Conservation (phyloP, 2,329 filamentous ascomycete species). For the Aschersonia sp. region DNA sequence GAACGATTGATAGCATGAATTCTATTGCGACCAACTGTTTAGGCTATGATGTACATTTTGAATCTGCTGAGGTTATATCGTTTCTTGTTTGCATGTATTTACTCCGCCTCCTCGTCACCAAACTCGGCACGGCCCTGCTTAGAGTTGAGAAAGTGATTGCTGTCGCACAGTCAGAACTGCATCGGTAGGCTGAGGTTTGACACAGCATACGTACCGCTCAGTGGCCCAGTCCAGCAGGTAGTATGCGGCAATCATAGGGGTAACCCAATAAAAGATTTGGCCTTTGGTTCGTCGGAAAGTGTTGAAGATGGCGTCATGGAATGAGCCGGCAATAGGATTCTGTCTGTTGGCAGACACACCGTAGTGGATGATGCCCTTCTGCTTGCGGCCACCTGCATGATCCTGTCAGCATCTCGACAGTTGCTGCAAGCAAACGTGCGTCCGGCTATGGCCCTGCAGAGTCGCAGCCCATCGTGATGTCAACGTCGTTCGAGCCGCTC, state of each 20-base stretch:
- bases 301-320: slow-evolving; percentile 87
- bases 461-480: background rate
- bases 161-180: slow-evolving; percentile 15
- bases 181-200: background rate
- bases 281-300: slow-evolving; percentile 71
- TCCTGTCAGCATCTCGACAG: background rate
- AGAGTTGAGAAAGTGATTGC: slow-evolving; percentile 72
- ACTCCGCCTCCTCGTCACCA: slow-evolving; percentile 20
- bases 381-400: slow-evolving; percentile 37
- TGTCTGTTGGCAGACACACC: slow-evolving; percentile 77
- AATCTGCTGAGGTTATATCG: no score
- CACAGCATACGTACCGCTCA: slow-evolving; percentile 51
- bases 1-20: slow-evolving; percentile 8
- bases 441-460: no score
- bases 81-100: no score
- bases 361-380: slow-evolving; percentile 56
- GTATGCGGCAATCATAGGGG: slow-evolving; percentile 68
- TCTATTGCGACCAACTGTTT: slow-evolving; percentile 24
- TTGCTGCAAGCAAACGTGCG: background rate
- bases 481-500: background rate
- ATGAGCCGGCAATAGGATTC: slow-evolving; percentile 65
- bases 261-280: slow-evolving; percentile 81
- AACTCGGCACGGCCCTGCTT: slow-evolving; percentile 54
- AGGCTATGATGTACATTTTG: slow-evolving; percentile 23
- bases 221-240: slow-evolving; percentile 80